Evolutionary conservation across 176 grass and related monocot genomes (phyloP).

Genomic region (Musa beccarii): DNA sequence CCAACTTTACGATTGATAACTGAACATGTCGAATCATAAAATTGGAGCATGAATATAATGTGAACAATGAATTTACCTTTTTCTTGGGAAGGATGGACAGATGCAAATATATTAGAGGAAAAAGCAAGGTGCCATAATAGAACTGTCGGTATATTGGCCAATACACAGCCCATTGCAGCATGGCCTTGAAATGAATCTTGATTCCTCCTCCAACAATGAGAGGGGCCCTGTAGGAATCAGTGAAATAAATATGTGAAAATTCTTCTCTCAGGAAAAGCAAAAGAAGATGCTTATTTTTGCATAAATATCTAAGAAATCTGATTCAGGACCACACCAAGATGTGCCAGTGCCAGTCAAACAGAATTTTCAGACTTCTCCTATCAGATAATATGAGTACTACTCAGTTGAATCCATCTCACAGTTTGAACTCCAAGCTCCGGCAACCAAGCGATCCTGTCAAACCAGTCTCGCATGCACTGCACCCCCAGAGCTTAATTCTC

Average conservation of each 20-base stretch:
- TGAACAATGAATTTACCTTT: no score
- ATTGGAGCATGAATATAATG: no score
- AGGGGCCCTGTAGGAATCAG: background rate
- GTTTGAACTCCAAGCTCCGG: no score
- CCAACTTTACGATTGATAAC: no score
- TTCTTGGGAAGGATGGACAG: background rate
- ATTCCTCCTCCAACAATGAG: background rate
- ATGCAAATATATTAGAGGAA: background rate
- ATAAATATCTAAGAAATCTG: no score
- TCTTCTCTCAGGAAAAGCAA: background rate
- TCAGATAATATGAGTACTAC: slow-evolving; percentile 23
- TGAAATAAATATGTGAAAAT: background rate
- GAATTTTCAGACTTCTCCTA: slow-evolving; percentile 44
- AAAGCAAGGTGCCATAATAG: background rate
- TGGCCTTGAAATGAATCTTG: background rate
- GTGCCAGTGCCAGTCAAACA: slow-evolving; percentile 65
- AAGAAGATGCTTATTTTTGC: background rate
- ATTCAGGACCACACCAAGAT: no score
- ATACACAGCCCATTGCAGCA: background rate
- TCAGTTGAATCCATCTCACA: background rate
- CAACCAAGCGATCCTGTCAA: background rate
- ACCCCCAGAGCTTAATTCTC: background rate
- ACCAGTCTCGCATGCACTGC: background rate
- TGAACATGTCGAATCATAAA: no score
- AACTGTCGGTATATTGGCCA: background rate